Percentiles rank a stretch among this genome's conserved stretches.
These are phyloP conservation scores for Penicillium psychrosexuale DNA, from an alignment of 2,329 filamentous ascomycete genomes.

Conservation along the genomic window DNA sequence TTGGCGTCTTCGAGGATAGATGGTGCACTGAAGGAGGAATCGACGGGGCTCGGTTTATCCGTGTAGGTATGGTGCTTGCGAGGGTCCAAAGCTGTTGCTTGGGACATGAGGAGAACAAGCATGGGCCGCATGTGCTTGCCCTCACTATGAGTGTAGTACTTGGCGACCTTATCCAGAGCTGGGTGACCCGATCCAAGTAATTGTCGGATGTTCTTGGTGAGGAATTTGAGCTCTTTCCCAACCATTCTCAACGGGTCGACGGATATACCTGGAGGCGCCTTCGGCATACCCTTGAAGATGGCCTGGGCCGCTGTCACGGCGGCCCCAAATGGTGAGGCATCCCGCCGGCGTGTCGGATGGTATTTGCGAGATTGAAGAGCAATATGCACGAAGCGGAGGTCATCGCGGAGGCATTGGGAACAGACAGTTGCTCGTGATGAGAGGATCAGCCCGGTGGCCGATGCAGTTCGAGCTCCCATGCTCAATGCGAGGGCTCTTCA, in stretches of 20 bases:
- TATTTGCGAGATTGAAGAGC: conserved; percentile 37
- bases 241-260: conserved; percentile 87
- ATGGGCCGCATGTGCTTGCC: conserved; percentile 95
- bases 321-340: conserved; percentile 43
- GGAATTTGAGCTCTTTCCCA: conserved; percentile 92
- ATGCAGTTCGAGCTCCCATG: conserved; percentile 40
- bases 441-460: conserved; percentile 37
- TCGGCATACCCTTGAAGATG: conserved; percentile 44
- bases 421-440: conserved; percentile 37
- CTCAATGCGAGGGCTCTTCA: conserved; percentile 21
- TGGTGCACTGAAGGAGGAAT: conserved; percentile 59
- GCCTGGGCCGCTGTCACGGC: conserved; percentile 54
- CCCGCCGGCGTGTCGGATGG: conserved; percentile 39
- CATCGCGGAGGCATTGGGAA: conserved; percentile 42
- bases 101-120: conserved; percentile 93
- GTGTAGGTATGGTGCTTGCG: conserved; percentile 50
- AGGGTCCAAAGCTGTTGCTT: conserved; percentile 80
- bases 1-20: conserved; percentile 76
- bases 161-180: conserved; percentile 88
- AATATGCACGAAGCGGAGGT: conserved; percentile 26
- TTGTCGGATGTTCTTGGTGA: conserved; percentile 89
- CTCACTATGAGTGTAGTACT: conserved; percentile 96
- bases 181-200: conserved; percentile 93
- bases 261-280: conserved; percentile 56
- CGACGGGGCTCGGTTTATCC: conserved; percentile 45